Evolutionary conservation across 306 rosid genomes (phyloP), one percentile per base, ranked within the genome.

Genomic region (Psophocarpus tetragonolobus): DNA sequence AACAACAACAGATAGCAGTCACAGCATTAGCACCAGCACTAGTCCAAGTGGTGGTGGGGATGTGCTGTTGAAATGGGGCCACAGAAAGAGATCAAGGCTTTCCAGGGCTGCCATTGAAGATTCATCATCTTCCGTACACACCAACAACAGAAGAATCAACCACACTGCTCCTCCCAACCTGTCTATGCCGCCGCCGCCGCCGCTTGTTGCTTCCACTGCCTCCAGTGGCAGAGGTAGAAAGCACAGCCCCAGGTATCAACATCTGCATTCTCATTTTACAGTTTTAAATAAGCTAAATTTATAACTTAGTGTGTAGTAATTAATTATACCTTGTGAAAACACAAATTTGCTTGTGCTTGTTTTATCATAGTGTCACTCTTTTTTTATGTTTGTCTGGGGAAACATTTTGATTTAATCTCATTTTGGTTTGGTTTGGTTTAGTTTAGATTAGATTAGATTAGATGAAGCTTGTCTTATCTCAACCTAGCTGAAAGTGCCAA

Each of bases 1-100:
- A 32, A 29, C 41, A 66, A 68, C 68, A 72, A 47, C 50, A 27
- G 74, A 53, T 68, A 88, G 76, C 29, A 84, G 90, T 39, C 63
- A 32, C 51, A 75, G 58, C 17, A 14, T 58, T 38, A 75, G 51
- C 78, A 81, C 78, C 18, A 80, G 80, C 69, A 73, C 87, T 3
- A 73, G 78, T 73, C 85, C 82, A 35, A 83, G 82, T 23, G 63
- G 76, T 17, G 64, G 77, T 6, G 88, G 87, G n/a, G 92, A 90
- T 63, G 87, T 82, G 69, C 42, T 90, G 5, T 47, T 90, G 78
- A 91, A 90, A 38, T 90, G 94, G 94, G 94, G 94, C 0, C 92
- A 88, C 12, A 86, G 82, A 58, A 88, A 88, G 83, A 84, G 88
- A 73, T 80, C 92, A 39, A 85, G 94, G 60, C 87, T 74, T 35